phyloP scores from a whole-genome alignment of 1,284 basidiomycete species.

The Lignosus rhinocerotis region DNA sequence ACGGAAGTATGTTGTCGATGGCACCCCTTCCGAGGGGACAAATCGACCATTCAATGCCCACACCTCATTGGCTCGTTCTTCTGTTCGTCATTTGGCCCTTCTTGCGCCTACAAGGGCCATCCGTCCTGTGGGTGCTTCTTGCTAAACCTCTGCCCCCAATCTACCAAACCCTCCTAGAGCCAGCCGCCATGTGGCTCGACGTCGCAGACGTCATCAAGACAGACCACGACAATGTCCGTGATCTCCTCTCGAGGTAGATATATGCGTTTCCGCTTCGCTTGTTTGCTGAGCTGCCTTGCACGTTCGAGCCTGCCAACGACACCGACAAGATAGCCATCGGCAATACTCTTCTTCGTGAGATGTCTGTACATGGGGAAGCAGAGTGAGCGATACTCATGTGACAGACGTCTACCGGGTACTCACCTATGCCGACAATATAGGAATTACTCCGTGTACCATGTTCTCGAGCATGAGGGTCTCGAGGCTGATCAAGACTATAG shows the following conservation, averaged over 20 bases:
- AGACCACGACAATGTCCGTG: constrained; percentile 21
- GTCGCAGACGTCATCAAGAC: constrained; percentile 15
- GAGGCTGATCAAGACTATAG: no score
- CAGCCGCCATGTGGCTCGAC: constrained; percentile 4
- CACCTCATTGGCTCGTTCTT: background rate
- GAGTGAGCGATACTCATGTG: constrained; percentile 1
- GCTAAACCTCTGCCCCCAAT: background rate
- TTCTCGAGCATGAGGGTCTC: no score
- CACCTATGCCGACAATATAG: background rate
- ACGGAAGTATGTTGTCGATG: background rate
- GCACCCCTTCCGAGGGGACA: background rate
- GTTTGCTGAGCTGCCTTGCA: background rate
- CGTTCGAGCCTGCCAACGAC: constrained; percentile 5
- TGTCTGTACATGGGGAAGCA: constrained; percentile 16
- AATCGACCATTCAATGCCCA: background rate
- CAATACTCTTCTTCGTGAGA: constrained; percentile 20
- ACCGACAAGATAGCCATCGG: constrained; percentile 12
- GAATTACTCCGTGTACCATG: constrained; percentile 12
- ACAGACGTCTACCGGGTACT: no score
- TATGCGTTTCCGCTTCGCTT: background rate
- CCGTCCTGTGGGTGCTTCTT: no score
- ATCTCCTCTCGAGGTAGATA: constrained; percentile 15
- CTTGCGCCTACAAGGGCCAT: background rate
- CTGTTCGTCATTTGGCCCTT: background rate
- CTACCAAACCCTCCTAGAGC: background rate